Conservation (phyloP, 2,329 filamentous ascomycete genomes). For the Epichloe gansuensis region DNA sequence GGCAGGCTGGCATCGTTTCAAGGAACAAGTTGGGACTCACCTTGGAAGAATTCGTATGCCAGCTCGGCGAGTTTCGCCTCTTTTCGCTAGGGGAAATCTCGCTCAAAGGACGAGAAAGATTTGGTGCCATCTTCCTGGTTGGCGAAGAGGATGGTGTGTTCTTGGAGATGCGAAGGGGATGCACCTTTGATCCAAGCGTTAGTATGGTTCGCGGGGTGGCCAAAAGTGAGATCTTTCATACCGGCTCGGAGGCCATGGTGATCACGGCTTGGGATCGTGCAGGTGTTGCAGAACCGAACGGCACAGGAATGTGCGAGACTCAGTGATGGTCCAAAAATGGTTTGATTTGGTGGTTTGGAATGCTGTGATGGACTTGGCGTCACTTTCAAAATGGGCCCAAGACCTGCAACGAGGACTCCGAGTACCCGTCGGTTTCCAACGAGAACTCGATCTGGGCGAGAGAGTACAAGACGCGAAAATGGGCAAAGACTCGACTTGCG, state of each 20-base stretch:
- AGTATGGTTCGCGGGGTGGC: slow-evolving; percentile 3
- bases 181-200: slow-evolving; percentile 37
- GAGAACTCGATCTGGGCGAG: background rate
- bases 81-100: slow-evolving; percentile 80
- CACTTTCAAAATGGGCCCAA: background rate
- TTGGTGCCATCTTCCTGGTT: slow-evolving; percentile 48
- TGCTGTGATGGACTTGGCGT: slow-evolving; percentile 11
- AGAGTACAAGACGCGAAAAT: background rate
- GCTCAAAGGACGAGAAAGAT: slow-evolving; percentile 62
- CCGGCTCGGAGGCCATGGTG: slow-evolving; percentile 26
- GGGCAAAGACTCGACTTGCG: background rate
- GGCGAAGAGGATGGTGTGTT: slow-evolving; percentile 46
- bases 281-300: slow-evolving; percentile 10
- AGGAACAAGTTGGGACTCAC: slow-evolving; percentile 13
- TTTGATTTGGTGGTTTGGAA: slow-evolving; percentile 14
- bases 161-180: slow-evolving; percentile 71
- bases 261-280: slow-evolving; percentile 12
- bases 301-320: slow-evolving; percentile 16
- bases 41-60: slow-evolving; percentile 48
- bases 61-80: slow-evolving; percentile 85
- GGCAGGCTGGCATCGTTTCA: background rate
- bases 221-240: slow-evolving; percentile 17
- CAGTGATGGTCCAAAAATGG: slow-evolving; percentile 6
- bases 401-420: background rate
- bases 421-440: background rate